phyloP scores from a whole-genome alignment of 148 eudicot species.

The Rhododendron molle region DNA sequence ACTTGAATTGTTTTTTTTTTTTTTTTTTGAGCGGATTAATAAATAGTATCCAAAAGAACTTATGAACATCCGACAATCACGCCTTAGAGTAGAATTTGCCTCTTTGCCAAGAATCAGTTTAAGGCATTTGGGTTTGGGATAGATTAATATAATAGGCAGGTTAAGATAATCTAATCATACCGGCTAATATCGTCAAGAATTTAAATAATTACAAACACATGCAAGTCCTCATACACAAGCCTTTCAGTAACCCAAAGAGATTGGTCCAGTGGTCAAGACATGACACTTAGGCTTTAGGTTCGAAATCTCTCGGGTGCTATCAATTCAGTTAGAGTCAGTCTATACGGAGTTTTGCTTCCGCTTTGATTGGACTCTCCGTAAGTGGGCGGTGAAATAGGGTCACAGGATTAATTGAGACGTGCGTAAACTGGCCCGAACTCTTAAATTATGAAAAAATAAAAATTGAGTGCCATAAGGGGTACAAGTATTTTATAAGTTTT shows the following conservation, averaged over 20 bases:
- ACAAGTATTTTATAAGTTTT: neutral
- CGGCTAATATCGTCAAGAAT: neutral
- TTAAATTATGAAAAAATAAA: too few relatives aligned
- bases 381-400: too few relatives aligned
- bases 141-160: neutral
- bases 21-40: too few relatives aligned
- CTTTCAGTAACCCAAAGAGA: too few relatives aligned
- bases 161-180: neutral
- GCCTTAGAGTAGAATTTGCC: neutral
- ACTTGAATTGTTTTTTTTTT: too few relatives aligned
- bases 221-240: neutral
- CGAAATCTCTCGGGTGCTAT: neutral
- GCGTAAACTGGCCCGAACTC: fast-evolving
- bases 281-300: too few relatives aligned
- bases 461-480: neutral
- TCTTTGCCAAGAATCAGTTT: too few relatives aligned
- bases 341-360: too few relatives aligned
- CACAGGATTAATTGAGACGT: too few relatives aligned
- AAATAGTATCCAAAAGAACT: neutral
- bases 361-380: neutral
- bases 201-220: neutral
- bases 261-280: neutral
- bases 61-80: neutral
- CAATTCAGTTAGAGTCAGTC: too few relatives aligned
- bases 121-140: neutral